Percentiles rank a stretch among this genome's conserved stretches.
Conservation (phyloP, 2,329 filamentous ascomycete genomes). For the Paraphaeosphaeria minitans region DNA sequence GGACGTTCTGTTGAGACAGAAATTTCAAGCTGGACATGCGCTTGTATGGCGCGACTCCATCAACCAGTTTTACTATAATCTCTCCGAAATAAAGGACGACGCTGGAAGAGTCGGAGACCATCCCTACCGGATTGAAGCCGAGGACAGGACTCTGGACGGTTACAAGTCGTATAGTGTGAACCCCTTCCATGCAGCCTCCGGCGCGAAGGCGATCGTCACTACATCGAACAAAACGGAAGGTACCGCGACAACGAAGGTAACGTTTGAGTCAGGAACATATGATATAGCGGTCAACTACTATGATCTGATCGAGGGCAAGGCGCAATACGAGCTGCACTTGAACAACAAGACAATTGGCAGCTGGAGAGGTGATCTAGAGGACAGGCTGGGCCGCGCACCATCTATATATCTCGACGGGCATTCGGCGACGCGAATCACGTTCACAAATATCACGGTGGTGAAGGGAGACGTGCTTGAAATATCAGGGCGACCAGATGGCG, state of each 20-base stretch:
- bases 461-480: constrained; percentile 61
- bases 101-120: constrained; percentile 63
- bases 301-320: constrained; percentile 63
- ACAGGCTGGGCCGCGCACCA: constrained; percentile 63
- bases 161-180: constrained; percentile 61
- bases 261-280: constrained; percentile 61
- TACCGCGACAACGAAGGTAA: constrained; percentile 54
- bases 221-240: constrained; percentile 57
- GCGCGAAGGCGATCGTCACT: constrained; percentile 61
- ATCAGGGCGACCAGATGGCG: constrained; percentile 62
- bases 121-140: constrained; percentile 70
- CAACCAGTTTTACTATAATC: constrained; percentile 66
- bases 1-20: constrained; percentile 63
- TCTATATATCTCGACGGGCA: constrained; percentile 67
- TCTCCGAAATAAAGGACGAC: constrained; percentile 65
- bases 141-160: constrained; percentile 65
- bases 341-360: constrained; percentile 59
- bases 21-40: constrained; percentile 71
- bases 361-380: constrained; percentile 67
- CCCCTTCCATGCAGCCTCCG: constrained; percentile 66
- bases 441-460: constrained; percentile 55
- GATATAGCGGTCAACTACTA: constrained; percentile 71
- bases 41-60: constrained; percentile 74
- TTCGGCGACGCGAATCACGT: constrained; percentile 67
- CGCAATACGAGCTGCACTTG: constrained; percentile 61